Conservation (phyloP, 1,139 yeast species). For the Meyerozyma athensensis region DNA sequence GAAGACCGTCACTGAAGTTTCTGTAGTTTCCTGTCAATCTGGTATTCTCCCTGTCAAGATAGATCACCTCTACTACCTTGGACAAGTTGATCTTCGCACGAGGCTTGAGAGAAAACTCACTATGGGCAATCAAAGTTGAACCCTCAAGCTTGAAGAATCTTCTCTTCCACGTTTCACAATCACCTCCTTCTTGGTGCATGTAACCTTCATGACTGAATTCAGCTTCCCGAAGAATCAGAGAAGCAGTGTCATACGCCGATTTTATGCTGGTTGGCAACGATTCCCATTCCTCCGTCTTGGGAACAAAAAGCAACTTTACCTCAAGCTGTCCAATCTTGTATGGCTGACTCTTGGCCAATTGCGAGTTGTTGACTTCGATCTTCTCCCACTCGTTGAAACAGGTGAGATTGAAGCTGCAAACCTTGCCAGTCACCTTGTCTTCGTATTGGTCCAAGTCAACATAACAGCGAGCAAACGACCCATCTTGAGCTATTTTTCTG, state of each 20-base stretch:
- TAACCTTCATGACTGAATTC: slow-evolving; percentile 49
- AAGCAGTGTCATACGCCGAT: slow-evolving; percentile 50
- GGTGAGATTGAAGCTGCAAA: slow-evolving; percentile 49
- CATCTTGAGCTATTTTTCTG: slow-evolving; percentile 67
- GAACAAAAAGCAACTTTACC: slow-evolving; percentile 69
- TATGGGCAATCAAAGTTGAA: slow-evolving; percentile 58
- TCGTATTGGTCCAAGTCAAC: slow-evolving; percentile 61
- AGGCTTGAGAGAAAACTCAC: slow-evolving; percentile 57
- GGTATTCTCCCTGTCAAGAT: slow-evolving; percentile 42
- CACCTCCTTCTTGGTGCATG: slow-evolving; percentile 77
- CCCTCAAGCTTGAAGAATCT: slow-evolving; percentile 61
- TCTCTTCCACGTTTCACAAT: slow-evolving; percentile 57
- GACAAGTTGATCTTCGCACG: slow-evolving; percentile 63
- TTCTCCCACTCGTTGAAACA: slow-evolving; percentile 83
- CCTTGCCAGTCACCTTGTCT: slow-evolving; percentile 48
- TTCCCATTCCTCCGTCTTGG: slow-evolving; percentile 52
- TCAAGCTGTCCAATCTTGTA: slow-evolving; percentile 65
- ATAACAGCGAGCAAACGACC: slow-evolving; percentile 79
- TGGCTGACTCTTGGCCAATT: slow-evolving; percentile 40
- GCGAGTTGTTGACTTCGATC: slow-evolving; percentile 21
- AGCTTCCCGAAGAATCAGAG: slow-evolving; percentile 40
- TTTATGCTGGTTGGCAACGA: slow-evolving; percentile 62
- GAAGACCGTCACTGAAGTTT: slow-evolving; percentile 59
- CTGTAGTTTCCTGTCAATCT: slow-evolving; percentile 36
- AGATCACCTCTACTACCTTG: slow-evolving; percentile 52